Conservation (phyloP, 345 rosid species). For the Salix suchowensis region DNA sequence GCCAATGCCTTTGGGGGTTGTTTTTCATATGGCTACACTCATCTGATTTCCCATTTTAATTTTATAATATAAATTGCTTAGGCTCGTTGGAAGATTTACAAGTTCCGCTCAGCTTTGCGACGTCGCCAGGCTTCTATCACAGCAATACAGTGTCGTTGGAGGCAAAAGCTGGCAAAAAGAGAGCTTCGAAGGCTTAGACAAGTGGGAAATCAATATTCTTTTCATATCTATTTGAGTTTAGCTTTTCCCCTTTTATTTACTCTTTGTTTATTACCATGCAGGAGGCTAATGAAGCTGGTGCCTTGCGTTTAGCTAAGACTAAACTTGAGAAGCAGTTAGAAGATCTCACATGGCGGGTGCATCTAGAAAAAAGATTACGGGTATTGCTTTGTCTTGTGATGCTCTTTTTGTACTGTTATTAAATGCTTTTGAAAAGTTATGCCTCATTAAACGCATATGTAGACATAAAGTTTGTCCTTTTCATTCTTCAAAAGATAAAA, state of each 20-base stretch:
- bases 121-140: slow-evolving; percentile 56
- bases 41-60: slow-evolving; percentile 7
- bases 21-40: background rate
- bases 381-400: slow-evolving; percentile 40
- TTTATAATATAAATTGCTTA: slow-evolving; percentile 26
- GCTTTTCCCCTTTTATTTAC: slow-evolving; percentile 7
- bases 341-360: slow-evolving; percentile 88
- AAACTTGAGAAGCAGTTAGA: slow-evolving; percentile 93
- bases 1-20: background rate
- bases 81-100: slow-evolving; percentile 76
- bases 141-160: slow-evolving; percentile 87
- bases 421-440: background rate
- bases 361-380: slow-evolving; percentile 83
- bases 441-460: background rate
- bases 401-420: slow-evolving; percentile 6
- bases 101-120: slow-evolving; percentile 58
- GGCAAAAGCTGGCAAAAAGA: slow-evolving; percentile 79
- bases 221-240: background rate
- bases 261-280: slow-evolving; percentile 23
- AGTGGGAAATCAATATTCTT: slow-evolving; percentile 30
- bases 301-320: slow-evolving; percentile 82
- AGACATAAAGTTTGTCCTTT: too few relatives aligned
- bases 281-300: slow-evolving; percentile 96
- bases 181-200: slow-evolving; percentile 69
- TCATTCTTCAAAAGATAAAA: too few relatives aligned